Evolutionary conservation across 2,329 filamentous ascomycete genomes (phyloP).

Genomic region (Cytospora schulzeri): DNA sequence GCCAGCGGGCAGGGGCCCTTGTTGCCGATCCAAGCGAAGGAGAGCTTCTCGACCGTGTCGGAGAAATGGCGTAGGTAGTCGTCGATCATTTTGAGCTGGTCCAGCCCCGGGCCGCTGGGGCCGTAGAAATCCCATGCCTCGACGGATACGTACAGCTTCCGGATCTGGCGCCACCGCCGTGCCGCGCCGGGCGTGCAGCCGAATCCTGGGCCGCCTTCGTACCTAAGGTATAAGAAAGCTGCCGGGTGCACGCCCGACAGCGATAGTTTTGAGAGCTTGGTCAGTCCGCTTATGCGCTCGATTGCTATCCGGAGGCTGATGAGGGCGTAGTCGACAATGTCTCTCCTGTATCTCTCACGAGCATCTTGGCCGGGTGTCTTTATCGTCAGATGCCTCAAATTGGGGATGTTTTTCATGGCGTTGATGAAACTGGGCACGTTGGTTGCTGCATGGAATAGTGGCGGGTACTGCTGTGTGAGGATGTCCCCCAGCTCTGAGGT

Average conservation of each 20-base stretch:
- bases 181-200: slow-evolving; percentile 73
- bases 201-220: slow-evolving; percentile 63
- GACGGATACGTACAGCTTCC: slow-evolving; percentile 71
- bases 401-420: slow-evolving; percentile 68
- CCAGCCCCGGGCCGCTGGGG: slow-evolving; percentile 56
- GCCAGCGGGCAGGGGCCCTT: slow-evolving; percentile 75
- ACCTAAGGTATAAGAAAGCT: slow-evolving; percentile 76
- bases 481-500: slow-evolving; percentile 78
- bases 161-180: slow-evolving; percentile 77
- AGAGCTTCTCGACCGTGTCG: slow-evolving; percentile 66
- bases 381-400: slow-evolving; percentile 73
- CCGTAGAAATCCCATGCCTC: slow-evolving; percentile 68
- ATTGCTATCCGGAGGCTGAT: slow-evolving; percentile 84
- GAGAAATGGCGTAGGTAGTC: slow-evolving; percentile 76
- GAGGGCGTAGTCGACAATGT: slow-evolving; percentile 84
- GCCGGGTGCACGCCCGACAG: slow-evolving; percentile 74
- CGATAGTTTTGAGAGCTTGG: slow-evolving; percentile 68
- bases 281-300: slow-evolving; percentile 67
- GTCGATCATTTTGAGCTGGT: slow-evolving; percentile 78
- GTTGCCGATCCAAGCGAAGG: slow-evolving; percentile 75
- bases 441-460: slow-evolving; percentile 85
- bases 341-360: slow-evolving; percentile 70
- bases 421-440: slow-evolving; percentile 84
- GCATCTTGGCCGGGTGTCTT: slow-evolving; percentile 74
- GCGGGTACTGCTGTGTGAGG: slow-evolving; percentile 83